Percentiles rank a stretch among this genome's conserved stretches.
Evolutionary conservation across 257 asterid species (phyloP).

Genomic region (Solanum piurae): DNA sequence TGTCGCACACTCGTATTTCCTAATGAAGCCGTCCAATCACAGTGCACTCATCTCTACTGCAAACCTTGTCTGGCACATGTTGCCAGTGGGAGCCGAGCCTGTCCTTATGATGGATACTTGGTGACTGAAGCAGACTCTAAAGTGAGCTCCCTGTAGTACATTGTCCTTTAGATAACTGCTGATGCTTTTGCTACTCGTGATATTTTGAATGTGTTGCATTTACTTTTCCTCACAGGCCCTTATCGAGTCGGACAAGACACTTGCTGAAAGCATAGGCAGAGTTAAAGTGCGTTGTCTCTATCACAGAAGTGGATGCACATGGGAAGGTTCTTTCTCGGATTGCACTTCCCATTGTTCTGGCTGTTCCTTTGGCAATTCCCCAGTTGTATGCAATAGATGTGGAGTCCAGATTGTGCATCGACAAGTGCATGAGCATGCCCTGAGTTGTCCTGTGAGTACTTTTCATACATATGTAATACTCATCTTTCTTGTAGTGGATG

Average conservation of each 20-base stretch:
- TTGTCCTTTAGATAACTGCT: background rate
- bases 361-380: constrained; percentile 75
- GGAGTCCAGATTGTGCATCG: constrained; percentile 83
- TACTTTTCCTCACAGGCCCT: constrained; percentile 52
- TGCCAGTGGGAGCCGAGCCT: constrained; percentile 63
- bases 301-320: constrained; percentile 85
- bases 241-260: constrained; percentile 51
- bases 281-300: constrained; percentile 78
- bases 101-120: constrained; percentile 94
- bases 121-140: constrained; percentile 80
- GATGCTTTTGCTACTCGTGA: background rate
- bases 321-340: constrained; percentile 82
- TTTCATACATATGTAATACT: background rate
- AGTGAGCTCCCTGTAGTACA: constrained; percentile 29
- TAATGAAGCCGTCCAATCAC: constrained; percentile 76
- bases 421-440: constrained; percentile 95
- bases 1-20: constrained; percentile 93
- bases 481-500: background rate
- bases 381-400: constrained; percentile 85
- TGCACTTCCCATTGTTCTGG: constrained; percentile 63
- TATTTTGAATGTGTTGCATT: constrained; percentile 10
- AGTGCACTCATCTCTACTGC: constrained; percentile 90
- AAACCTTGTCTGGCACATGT: constrained; percentile 78
- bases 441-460: constrained; percentile 69
- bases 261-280: constrained; percentile 72